phyloP scores from a whole-genome alignment of 306 rosid genomes.

The Oemleria cerasiformis region DNA sequence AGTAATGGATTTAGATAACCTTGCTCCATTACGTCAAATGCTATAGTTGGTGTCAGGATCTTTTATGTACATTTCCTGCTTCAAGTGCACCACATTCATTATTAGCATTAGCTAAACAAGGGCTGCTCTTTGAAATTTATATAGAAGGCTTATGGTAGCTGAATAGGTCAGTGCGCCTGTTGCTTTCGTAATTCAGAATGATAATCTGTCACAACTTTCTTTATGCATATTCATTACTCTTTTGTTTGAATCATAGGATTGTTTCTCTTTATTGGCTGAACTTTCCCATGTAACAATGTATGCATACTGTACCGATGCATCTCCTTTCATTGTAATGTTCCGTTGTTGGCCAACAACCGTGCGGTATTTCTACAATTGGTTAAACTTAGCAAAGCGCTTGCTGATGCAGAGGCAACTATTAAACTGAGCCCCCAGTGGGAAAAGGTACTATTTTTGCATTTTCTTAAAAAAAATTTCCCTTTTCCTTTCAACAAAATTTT shows the following conservation, averaged over 20 bases:
- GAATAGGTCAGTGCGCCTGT: background rate
- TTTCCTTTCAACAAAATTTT: background rate
- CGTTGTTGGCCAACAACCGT: conserved; percentile 68
- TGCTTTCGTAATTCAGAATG: background rate
- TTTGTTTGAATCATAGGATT: background rate
- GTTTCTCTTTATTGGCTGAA: background rate
- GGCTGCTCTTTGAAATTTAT: background rate
- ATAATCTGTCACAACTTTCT: background rate
- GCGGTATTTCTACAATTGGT: conserved; percentile 94
- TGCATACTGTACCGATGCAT: conserved; percentile 16
- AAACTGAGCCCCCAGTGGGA: conserved; percentile 91
- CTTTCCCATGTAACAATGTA: background rate
- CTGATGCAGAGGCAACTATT: conserved; percentile 90
- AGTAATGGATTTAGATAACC: background rate
- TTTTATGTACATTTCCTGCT: background rate
- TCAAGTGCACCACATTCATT: background rate
- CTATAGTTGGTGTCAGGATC: background rate
- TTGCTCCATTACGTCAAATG: background rate
- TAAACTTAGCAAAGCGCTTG: conserved; percentile 92
- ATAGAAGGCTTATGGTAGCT: background rate
- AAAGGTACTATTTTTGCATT: conserved; percentile 44
- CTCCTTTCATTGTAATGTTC: conserved; percentile 17
- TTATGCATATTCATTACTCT: background rate
- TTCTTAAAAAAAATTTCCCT: background rate
- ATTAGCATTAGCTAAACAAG: background rate